Conservation (phyloP, 2,329 filamentous ascomycete species). For the Purpureocillium lavendulum region DNA sequence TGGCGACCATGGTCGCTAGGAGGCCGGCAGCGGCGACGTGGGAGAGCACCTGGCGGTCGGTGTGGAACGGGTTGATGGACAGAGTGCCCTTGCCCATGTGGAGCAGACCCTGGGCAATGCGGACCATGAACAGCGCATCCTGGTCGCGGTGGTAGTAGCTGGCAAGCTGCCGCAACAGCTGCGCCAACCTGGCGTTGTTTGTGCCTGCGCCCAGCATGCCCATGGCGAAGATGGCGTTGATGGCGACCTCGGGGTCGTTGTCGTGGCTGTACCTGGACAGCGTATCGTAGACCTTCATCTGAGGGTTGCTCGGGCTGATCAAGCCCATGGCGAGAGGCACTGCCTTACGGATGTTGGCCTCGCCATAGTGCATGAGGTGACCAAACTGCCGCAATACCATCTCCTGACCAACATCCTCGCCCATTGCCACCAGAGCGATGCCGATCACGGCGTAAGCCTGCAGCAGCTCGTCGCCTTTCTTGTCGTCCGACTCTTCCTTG, state of each 20-base stretch:
- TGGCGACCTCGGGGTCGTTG: constrained; percentile 94
- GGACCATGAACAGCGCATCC: constrained; percentile 97
- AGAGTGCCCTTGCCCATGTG: constrained; percentile 99
- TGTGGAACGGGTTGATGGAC: constrained; percentile 97
- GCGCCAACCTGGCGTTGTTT: constrained; percentile 93
- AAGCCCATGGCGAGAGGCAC: constrained; percentile 95
- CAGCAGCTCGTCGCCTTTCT: constrained; percentile 89
- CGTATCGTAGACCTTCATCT: constrained; percentile 99
- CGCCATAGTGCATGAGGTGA: constrained; percentile 98
- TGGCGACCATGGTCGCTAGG: constrained; percentile 79
- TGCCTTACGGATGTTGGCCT: constrained; percentile 91
- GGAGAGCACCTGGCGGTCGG: constrained; percentile 90
- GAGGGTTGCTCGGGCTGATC: constrained; percentile 93
- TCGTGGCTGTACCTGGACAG: constrained; percentile 96
- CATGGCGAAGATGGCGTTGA: constrained; percentile 99
- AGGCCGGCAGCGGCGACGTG: constrained; percentile 84
- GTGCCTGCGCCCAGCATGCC: constrained; percentile 92
- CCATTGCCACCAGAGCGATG: constrained; percentile 92
- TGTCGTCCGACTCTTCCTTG: constrained; percentile 87
- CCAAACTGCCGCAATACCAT: constrained; percentile 98
- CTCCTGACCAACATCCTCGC: constrained; percentile 95
- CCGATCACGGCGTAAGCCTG: constrained; percentile 95
- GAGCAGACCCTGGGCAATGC: constrained; percentile 91
- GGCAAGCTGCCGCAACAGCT: constrained; percentile 86
- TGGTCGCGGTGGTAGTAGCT: constrained; percentile 98